Evolutionary conservation across 257 asterid genomes (phyloP).

Genomic region (Solanum paucissectum): DNA sequence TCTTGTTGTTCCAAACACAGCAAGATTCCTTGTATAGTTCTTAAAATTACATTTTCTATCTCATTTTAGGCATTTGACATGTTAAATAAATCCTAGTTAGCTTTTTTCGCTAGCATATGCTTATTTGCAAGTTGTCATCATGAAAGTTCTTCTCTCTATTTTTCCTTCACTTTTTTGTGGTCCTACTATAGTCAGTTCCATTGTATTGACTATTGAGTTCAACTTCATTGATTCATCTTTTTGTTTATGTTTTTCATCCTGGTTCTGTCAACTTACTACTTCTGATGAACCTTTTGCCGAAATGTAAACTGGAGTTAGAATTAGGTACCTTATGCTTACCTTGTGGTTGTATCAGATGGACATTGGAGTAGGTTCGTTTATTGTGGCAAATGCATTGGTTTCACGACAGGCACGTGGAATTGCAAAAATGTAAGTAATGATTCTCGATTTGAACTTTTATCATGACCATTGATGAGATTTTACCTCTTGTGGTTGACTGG

Average conservation of each 20-base stretch:
- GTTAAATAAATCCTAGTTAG: not conserved
- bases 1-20: not conserved
- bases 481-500: not conserved
- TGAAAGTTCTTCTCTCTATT: not conserved
- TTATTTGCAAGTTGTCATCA: not conserved
- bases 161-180: not conserved
- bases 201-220: not conserved
- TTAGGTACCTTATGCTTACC: not conserved
- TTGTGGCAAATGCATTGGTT: conserved; percentile 73
- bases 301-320: not conserved
- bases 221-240: not conserved
- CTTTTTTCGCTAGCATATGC: not conserved
- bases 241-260: not conserved
- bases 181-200: not conserved
- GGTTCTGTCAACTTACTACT: not conserved
- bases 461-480: not conserved
- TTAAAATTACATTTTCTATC: not conserved
- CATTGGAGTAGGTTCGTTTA: conserved; percentile 92
- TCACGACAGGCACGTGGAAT: conserved; percentile 84
- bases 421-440: conserved; percentile 38
- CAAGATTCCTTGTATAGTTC: not conserved
- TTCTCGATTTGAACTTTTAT: not conserved
- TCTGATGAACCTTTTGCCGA: not conserved
- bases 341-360: conserved; percentile 62
- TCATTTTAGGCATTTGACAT: not conserved